Evolutionary conservation across 23 red algal species (phyloP).

Genomic region (Chondrus crispus): DNA sequence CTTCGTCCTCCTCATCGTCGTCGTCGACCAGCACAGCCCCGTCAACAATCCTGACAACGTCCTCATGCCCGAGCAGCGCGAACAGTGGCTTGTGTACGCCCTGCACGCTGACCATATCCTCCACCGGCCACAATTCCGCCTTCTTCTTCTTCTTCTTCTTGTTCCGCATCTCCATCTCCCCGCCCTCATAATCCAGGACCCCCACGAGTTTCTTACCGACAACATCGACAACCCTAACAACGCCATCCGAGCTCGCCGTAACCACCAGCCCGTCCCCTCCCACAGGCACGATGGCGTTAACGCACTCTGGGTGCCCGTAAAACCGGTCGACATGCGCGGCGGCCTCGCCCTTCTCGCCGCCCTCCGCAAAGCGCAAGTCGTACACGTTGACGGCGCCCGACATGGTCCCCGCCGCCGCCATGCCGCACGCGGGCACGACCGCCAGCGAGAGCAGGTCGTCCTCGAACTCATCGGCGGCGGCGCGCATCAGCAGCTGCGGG

Average conservation of each 20-base stretch:
- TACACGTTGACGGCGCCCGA: slow-evolving; percentile 47
- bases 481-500: background rate
- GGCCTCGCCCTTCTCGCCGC: background rate
- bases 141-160: slow-evolving; percentile 12
- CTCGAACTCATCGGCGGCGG: slow-evolving; percentile 12
- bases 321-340: slow-evolving; percentile 49
- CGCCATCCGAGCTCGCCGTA: slow-evolving; percentile 45
- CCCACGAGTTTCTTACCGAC: slow-evolving; percentile 12
- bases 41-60: slow-evolving; percentile 26
- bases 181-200: slow-evolving; percentile 32
- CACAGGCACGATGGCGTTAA: slow-evolving; percentile 1
- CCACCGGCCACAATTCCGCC: slow-evolving; percentile 41
- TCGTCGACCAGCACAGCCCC: background rate
- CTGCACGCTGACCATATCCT: slow-evolving; percentile 29
- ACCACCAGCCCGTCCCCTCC: slow-evolving; percentile 14
- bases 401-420: slow-evolving; percentile 19
- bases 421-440: background rate
- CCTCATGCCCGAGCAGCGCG: slow-evolving; percentile 24
- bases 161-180: background rate
- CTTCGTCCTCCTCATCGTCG: background rate
- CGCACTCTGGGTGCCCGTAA: slow-evolving; percentile 46
- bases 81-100: background rate
- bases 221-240: slow-evolving; percentile 42
- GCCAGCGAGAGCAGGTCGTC: slow-evolving; percentile 57
- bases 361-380: slow-evolving; percentile 50